Percentiles rank a stretch among this genome's conserved stretches.
Conservation (phyloP, 2,329 filamentous ascomycete genomes). For the Remersonia thermophila region DNA sequence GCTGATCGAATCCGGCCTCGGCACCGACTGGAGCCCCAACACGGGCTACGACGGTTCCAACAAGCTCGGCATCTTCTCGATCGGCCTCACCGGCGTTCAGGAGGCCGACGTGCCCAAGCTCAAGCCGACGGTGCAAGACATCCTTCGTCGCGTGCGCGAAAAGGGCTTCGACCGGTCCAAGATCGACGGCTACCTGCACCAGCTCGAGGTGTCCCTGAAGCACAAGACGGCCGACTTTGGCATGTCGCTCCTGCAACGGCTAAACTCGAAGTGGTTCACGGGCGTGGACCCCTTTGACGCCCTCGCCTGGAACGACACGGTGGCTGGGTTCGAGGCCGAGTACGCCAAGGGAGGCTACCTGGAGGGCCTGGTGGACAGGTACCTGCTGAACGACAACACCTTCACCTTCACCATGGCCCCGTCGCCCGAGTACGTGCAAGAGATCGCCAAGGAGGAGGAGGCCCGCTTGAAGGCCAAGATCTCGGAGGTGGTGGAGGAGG, state of each 20-base stretch:
- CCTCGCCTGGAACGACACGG: conserved; percentile 81
- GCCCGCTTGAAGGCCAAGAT: conserved; percentile 65
- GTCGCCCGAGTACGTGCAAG: conserved; percentile 59
- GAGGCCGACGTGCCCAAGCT: conserved; percentile 67
- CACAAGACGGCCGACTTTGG: conserved; percentile 96
- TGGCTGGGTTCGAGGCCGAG: conserved; percentile 66
- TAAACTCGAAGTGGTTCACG: conserved; percentile 91
- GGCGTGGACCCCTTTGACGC: conserved; percentile 86
- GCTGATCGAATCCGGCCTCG: conserved; percentile 78
- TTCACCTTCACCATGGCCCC: conserved; percentile 93
- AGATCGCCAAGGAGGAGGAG: conserved; percentile 66
- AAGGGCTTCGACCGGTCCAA: conserved; percentile 83
- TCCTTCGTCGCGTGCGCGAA: conserved; percentile 55
- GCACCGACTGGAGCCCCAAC: conserved; percentile 89
- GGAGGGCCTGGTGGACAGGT: conserved; percentile 76
- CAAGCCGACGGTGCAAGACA: conserved; percentile 59
- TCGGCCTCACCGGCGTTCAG: conserved; percentile 82
- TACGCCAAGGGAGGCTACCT: conserved; percentile 69
- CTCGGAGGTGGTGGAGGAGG: conserved; percentile 51
- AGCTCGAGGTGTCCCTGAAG: conserved; percentile 83
- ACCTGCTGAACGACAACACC: conserved; percentile 74
- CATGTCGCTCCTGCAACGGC: conserved; percentile 74
- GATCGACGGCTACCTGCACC: conserved; percentile 86
- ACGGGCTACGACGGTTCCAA: conserved; percentile 77
- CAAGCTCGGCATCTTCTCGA: conserved; percentile 70